Evolutionary conservation across 129 eudicot genomes (phyloP).

Genomic region (Centrapalus pauciflorus): DNA sequence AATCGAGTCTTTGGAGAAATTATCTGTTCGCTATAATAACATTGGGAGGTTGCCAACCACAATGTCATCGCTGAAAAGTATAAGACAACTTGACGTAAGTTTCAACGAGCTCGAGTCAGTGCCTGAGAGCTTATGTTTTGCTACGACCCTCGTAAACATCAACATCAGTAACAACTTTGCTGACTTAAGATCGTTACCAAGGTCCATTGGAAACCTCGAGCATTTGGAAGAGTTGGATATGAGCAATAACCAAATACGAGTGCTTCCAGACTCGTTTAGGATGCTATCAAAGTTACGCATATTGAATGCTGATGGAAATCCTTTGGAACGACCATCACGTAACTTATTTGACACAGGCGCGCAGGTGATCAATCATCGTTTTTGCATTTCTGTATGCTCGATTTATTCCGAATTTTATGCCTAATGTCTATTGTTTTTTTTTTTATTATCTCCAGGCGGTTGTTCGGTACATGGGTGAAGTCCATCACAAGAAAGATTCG

Average conservation of each 20-base stretch:
- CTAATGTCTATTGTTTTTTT: not conserved
- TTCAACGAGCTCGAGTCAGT: slow-evolving; percentile 83
- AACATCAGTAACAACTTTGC: slow-evolving; percentile 88
- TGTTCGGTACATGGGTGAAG: slow-evolving; percentile 70
- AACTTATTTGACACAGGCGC: slow-evolving; percentile 57
- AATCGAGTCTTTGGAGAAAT: slow-evolving; percentile 59
- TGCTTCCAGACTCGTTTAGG: slow-evolving; percentile 76
- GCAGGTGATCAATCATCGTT: slow-evolving; percentile 41
- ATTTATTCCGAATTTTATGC: not conserved
- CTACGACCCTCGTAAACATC: slow-evolving; percentile 69
- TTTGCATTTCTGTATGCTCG: not conserved
- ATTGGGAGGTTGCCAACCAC: slow-evolving; percentile 75
- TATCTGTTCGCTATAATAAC: slow-evolving; percentile 71
- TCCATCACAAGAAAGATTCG: slow-evolving; percentile 48
- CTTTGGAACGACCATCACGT: slow-evolving; percentile 68
- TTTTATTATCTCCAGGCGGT: slow-evolving; percentile 77
- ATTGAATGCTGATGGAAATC: slow-evolving; percentile 76
- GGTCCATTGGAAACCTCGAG: slow-evolving; percentile 95
- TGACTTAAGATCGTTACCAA: slow-evolving; percentile 60
- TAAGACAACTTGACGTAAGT: slow-evolving; percentile 78
- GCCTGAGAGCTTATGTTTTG: slow-evolving; percentile 93
- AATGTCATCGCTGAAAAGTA: slow-evolving; percentile 54
- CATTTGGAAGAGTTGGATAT: slow-evolving; percentile 73
- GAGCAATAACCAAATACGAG: slow-evolving; percentile 78
- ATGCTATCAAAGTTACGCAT: slow-evolving; percentile 50